Conservation (phyloP, 148 eudicot genomes). For the Pouteria glomerata region DNA sequence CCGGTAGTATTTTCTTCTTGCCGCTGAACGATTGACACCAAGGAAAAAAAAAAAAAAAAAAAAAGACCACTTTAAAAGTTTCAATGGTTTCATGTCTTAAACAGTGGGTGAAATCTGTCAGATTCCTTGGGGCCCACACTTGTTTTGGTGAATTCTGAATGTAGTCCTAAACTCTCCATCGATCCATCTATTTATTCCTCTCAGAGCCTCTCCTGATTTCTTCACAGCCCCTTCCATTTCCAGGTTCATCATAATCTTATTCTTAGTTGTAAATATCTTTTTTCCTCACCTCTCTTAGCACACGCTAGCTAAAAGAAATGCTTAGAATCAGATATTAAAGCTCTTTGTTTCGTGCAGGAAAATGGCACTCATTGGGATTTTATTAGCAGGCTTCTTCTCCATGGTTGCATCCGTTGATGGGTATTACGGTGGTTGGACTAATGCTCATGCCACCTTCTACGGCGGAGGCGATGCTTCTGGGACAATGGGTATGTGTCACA, state of each 20-base stretch:
- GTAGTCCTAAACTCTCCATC: too few relatives aligned
- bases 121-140: too few relatives aligned
- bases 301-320: not conserved
- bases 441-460: slow-evolving; percentile 58
- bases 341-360: slow-evolving; percentile 8
- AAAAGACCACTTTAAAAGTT: too few relatives aligned
- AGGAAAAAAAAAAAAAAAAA: too few relatives aligned
- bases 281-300: not conserved
- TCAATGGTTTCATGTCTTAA: too few relatives aligned
- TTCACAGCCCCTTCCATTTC: slow-evolving; percentile 16
- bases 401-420: slow-evolving; percentile 25
- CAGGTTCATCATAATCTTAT: not conserved
- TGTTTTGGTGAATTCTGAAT: too few relatives aligned
- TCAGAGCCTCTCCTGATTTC: slow-evolving; percentile 11
- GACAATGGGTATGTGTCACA: slow-evolving; percentile 41
- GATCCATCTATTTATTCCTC: slow-evolving; percentile 18
- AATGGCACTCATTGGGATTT: slow-evolving; percentile 21
- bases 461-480: slow-evolving; percentile 66
- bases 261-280: slow-evolving; percentile 12
- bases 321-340: not conserved
- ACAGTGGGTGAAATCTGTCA: not conserved
- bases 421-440: slow-evolving; percentile 39
- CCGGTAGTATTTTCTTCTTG: too few relatives aligned
- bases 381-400: slow-evolving; percentile 23
- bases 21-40: too few relatives aligned